Evolutionary conservation across 2,329 filamentous ascomycete genomes (phyloP).

Genomic region (Exophiala mesophila): DNA sequence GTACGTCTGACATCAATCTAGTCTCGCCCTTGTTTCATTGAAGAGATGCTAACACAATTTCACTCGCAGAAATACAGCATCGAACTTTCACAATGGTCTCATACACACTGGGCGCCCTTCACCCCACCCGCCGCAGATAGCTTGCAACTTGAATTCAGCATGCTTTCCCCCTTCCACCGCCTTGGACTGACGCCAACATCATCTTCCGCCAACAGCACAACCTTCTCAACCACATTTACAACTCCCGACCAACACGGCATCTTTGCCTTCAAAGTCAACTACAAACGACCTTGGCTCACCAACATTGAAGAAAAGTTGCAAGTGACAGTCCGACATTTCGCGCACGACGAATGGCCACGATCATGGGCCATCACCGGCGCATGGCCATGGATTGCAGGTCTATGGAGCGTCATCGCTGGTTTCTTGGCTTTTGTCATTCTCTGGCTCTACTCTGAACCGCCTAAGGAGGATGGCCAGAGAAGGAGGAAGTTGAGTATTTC

Average conservation of each 20-base stretch:
- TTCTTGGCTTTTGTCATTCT: conserved; percentile 80
- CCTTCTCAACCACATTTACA: conserved; percentile 71
- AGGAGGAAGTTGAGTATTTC: conserved; percentile 18
- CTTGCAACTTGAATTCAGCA: conserved; percentile 93
- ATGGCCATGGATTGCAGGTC: conserved; percentile 90
- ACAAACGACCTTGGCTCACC: conserved; percentile 89
- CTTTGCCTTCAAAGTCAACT: conserved; percentile 97
- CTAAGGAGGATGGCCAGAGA: conserved; percentile 24
- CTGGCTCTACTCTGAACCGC: conserved; percentile 75
- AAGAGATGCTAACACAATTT: conserved; percentile 15
- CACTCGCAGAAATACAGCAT: conserved; percentile 69
- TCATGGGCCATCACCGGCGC: conserved; percentile 85
- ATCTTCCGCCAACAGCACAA: conserved; percentile 61
- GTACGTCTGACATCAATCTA: conserved; percentile 54
- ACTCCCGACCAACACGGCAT: conserved; percentile 97
- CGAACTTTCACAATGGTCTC: conserved; percentile 78
- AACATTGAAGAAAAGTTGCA: conserved; percentile 90
- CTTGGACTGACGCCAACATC: conserved; percentile 60
- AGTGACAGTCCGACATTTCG: conserved; percentile 91
- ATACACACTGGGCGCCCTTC: conserved; percentile 72
- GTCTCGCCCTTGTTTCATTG: not conserved
- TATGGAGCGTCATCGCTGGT: conserved; percentile 74
- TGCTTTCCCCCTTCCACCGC: conserved; percentile 97
- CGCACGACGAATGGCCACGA: conserved; percentile 92
- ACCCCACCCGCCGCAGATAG: conserved; percentile 63